phyloP scores from a whole-genome alignment of 2,329 filamentous ascomycete genomes.

The Exophiala mesophila region DNA sequence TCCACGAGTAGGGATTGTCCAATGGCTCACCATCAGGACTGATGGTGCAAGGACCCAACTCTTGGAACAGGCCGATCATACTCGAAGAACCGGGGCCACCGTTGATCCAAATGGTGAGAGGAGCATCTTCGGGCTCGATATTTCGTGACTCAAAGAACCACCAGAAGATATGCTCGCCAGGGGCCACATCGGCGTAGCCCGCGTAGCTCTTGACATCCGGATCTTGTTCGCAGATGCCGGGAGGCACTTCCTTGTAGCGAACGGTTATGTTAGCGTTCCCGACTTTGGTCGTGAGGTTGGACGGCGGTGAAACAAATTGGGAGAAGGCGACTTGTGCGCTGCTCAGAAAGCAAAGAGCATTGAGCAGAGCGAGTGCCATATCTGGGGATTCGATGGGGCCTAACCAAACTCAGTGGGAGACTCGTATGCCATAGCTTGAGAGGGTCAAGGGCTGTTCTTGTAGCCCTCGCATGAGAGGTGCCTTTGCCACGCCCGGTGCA shows the following conservation, averaged over 20 bases:
- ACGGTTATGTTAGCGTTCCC: slow-evolving; percentile 40
- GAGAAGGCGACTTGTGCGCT: slow-evolving; percentile 14
- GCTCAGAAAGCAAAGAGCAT: slow-evolving; percentile 16
- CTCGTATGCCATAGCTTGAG: too few relatives aligned
- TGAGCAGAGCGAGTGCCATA: slow-evolving; percentile 11
- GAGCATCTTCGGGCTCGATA: slow-evolving; percentile 28
- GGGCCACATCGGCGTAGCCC: slow-evolving; percentile 56
- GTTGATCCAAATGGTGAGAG: slow-evolving; percentile 39
- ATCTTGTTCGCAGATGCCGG: slow-evolving; percentile 44
- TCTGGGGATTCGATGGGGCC: too few relatives aligned
- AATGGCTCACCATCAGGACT: slow-evolving; percentile 37
- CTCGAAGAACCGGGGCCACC: slow-evolving; percentile 32
- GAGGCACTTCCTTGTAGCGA: slow-evolving; percentile 46
- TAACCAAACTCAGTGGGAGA: too few relatives aligned
- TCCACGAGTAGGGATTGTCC: slow-evolving; percentile 35
- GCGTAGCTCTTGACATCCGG: slow-evolving; percentile 53
- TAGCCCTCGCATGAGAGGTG: too few relatives aligned
- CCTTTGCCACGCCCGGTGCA: too few relatives aligned
- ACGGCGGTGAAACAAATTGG: slow-evolving; percentile 37
- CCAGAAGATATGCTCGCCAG: slow-evolving; percentile 44
- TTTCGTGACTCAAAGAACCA: slow-evolving; percentile 42
- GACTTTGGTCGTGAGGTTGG: slow-evolving; percentile 33
- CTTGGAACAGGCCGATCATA: slow-evolving; percentile 34
- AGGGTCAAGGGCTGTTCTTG: slow-evolving; percentile 3
- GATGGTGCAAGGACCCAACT: slow-evolving; percentile 34